Evolutionary conservation across 2,329 filamentous ascomycete species (phyloP), one percentile per base, ranked within the genome.

Genomic region (Colletotrichum siamense): DNA sequence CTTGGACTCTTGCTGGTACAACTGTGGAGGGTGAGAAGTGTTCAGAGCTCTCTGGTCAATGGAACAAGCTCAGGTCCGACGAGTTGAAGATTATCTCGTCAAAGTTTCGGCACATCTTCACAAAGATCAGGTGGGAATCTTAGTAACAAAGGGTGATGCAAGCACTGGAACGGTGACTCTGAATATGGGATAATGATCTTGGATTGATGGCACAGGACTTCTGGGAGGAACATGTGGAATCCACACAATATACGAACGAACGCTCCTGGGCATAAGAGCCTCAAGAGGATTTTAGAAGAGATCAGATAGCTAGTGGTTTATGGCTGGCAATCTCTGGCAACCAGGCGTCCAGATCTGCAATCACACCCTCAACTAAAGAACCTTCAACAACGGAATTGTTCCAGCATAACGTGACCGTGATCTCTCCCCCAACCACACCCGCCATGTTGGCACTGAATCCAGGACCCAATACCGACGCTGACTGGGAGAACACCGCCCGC

Each of bases 401-500:
- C 88, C 89, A 91, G 6, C 84, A 87, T 12, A 90, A 61, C 1
- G 84, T 83, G n/a, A 89, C 76, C 2, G 82, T 84, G 62, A 92
- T 77, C 0, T 81, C 80, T 0, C 85, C 86, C 1, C 82, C 85
- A 1, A 80, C 81, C 3, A 89, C 85, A n/a, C 88, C 89, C 8
- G 85, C 86, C 3, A 89, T 85, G 73, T 87, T 90, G 28, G 91
- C 75, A 2, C 80, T 81, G 4, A 92, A 78, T 0, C 87, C 86
- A 1, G 86, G 78, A 0, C 89, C 87, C 2, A 83, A 82, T 6
- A 87, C 82, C 74, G 85, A 85, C 28, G 87, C 85, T 0, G 88
- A 86, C 74, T 91, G 90, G 1, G 88, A 86, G 79, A 92, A 91
- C 16, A 91, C 78, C 22, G 85, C 80, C n/a, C 88, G 85, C 6